Evolutionary conservation across 2,329 filamentous ascomycete species (phyloP).

Genomic region (Penicillium capsulatum): DNA sequence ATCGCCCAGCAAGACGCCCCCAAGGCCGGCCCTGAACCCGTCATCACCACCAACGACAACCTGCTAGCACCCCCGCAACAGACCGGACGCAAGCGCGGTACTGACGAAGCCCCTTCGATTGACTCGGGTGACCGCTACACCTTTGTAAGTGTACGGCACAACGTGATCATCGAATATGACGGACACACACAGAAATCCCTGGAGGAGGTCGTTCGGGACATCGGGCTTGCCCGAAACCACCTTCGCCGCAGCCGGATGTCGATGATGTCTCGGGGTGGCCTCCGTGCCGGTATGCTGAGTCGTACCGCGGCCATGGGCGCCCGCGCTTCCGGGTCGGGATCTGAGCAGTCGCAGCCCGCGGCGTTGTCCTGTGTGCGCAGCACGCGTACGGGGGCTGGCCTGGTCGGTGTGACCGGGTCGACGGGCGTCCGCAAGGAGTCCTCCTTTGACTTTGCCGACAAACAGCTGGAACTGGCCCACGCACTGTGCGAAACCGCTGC

Average conservation of each 20-base stretch:
- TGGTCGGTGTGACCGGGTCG: conserved; percentile 19
- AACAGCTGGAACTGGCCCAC: conserved; percentile 73
- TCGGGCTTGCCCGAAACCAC: conserved; percentile 74
- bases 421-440: conserved; percentile 46
- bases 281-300: conserved; percentile 19
- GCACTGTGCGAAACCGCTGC: conserved; percentile 79
- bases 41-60: conserved; percentile 1
- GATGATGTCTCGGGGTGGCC: conserved; percentile 27
- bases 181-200: conserved; percentile 79
- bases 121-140: conserved; percentile 29
- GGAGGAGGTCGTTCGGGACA: conserved; percentile 74
- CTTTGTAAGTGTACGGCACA: conserved; percentile 66
- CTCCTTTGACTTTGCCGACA: conserved; percentile 70
- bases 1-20: conserved; percentile 16
- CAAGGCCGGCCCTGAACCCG: conserved; percentile 6
- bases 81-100: conserved; percentile 33
- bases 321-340: conserved; percentile 1
- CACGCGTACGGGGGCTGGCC: conserved; percentile 18
- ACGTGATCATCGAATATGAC: conserved; percentile 90
- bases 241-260: conserved; percentile 77
- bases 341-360: conserved; percentile 6
- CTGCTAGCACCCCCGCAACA: conserved; percentile 9
- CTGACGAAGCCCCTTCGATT: conserved; percentile 32
- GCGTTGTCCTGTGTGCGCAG: conserved; percentile 25
- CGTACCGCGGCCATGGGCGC: conserved; percentile 6